Evolutionary conservation across 768 basidiomycete genomes (phyloP), one percentile per base, ranked within the genome.

Genomic region (Ramaria rubella): DNA sequence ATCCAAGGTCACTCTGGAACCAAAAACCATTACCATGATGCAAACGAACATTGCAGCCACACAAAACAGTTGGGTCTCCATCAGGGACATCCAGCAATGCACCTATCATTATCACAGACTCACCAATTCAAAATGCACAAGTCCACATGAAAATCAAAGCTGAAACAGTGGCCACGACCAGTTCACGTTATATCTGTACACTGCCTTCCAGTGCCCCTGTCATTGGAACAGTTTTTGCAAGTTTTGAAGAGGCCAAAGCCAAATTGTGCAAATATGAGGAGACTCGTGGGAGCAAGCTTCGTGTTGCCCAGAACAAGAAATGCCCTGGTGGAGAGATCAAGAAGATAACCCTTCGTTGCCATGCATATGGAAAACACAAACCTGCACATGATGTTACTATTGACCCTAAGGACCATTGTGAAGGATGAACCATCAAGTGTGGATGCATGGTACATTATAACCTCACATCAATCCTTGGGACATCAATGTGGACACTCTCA

Each of bases 401-500:
- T 43, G 62, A 67, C 34, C 63, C 65, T 6, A 44, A 54, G 17
- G 62, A 67, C 38, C 59, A 63, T 52, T 52, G 55, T 9, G 40
- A 40, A n/a, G 60, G 60, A 27, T 64, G 64, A 52, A 60, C 65
- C 11, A 52, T 63, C 45, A 60, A 58, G 33, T 60, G 59, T 24
- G 59, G 46, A 23, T 68, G 65, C 52, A 52, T 34, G 38, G 68
- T 66, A 14, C 63, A 65, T 52, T 64, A 66, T 9, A 67, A 69
- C 46, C 46, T 31, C 45, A n/a, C n/a, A n/a, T n/a, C n/a, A n/a
- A n/a, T n/a, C n/a, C n/a, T n/a, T n/a, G n/a, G n/a, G n/a, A n/a
- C n/a, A n/a, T n/a, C n/a, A n/a, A n/a, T n/a, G n/a, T n/a, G n/a
- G n/a, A n/a, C n/a, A n/a, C n/a, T n/a, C n/a, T n/a, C n/a, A n/a